Evolutionary conservation across 345 rosid species (phyloP).

Genomic region (Gossypium australe): DNA sequence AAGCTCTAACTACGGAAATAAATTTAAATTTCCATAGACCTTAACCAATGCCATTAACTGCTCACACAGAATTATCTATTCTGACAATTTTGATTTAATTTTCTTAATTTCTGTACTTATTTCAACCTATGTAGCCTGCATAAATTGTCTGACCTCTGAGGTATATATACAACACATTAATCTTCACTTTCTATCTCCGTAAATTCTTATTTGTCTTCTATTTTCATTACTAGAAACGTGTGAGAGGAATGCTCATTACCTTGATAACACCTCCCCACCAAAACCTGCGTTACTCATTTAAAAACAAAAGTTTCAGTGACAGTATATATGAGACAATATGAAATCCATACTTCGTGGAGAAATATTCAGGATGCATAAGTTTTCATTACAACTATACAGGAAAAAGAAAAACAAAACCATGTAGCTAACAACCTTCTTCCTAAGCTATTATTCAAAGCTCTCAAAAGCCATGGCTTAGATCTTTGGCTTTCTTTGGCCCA

Average conservation of each 20-base stretch:
- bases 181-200: too few species aligned
- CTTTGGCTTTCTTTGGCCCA: slow-evolving; percentile 69
- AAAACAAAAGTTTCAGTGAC: not conserved
- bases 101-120: too few species aligned
- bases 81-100: too few species aligned
- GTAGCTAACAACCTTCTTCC: slow-evolving; percentile 56
- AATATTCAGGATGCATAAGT: not conserved
- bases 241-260: slow-evolving; percentile 35
- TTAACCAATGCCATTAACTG: too few species aligned
- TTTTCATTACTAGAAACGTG: too few species aligned
- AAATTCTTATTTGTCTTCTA: too few species aligned
- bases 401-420: not conserved
- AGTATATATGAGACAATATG: not conserved
- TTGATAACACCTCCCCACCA: slow-evolving; percentile 89
- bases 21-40: too few species aligned
- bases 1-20: too few species aligned
- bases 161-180: too few species aligned
- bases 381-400: not conserved
- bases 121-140: too few species aligned
- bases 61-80: too few species aligned
- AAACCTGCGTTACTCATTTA: slow-evolving; percentile 47
- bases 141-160: too few species aligned
- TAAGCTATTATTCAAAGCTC: slow-evolving; percentile 78
- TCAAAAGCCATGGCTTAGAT: slow-evolving; percentile 76
- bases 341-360: not conserved